A percentile compares a stretch with the other conserved stretches of the same genome.
Evolutionary conservation across 2,329 filamentous ascomycete genomes (phyloP).

Genomic region (Ophiostoma ulmi): DNA sequence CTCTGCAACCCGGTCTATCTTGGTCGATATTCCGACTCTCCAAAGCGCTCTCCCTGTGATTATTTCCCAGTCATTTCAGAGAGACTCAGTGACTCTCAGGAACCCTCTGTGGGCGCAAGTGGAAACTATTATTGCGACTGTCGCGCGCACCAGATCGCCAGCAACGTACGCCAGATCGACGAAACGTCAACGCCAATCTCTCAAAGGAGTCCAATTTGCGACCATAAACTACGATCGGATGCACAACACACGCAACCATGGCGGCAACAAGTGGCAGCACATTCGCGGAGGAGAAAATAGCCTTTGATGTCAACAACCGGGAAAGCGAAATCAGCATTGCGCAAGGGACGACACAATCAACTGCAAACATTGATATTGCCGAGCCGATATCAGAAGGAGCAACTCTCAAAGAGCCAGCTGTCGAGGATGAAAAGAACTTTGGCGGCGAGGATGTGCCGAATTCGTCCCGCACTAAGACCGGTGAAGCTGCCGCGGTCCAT

Average conservation of each 20-base stretch:
- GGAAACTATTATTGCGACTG: neutral
- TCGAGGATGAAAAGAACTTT: neutral
- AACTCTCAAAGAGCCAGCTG: neutral
- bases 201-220: neutral
- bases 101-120: neutral
- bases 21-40: neutral
- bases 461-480: neutral
- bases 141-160: neutral
- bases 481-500: neutral
- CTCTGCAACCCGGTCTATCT: neutral
- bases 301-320: neutral
- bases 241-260: neutral
- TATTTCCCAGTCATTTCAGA: neutral
- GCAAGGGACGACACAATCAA: conserved; percentile 2
- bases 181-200: neutral
- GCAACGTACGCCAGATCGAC: neutral
- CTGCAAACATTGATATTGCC: conserved; percentile 17
- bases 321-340: conserved; percentile 14
- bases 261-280: neutral
- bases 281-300: neutral
- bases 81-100: neutral
- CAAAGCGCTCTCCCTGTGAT: neutral
- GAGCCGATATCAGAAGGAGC: conserved; percentile 14
- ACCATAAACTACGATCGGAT: neutral
- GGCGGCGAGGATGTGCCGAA: neutral